These are phyloP conservation scores for Betula pendula DNA, from an alignment of 306 rosid species.

Conservation along the genomic window DNA sequence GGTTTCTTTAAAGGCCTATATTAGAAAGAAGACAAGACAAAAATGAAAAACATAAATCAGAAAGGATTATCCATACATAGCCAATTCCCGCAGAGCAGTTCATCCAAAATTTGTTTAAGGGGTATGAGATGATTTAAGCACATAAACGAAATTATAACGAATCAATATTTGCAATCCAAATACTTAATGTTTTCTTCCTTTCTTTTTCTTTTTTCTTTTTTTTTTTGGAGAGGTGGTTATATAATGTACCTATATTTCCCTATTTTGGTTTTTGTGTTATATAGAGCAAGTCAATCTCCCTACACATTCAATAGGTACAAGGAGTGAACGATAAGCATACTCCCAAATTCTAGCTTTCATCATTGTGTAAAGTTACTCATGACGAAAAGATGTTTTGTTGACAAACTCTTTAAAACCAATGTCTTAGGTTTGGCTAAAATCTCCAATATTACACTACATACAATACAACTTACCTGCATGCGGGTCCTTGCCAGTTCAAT, in stretches of 20 bases:
- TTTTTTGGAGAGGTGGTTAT: too few species aligned
- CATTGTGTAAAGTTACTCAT: neutral
- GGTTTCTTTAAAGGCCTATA: slow-evolving; percentile 67
- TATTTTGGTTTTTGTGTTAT: too few species aligned
- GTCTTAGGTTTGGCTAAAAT: neutral
- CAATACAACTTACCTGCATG: slow-evolving; percentile 67
- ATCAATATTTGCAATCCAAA: neutral
- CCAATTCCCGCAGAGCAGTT: neutral
- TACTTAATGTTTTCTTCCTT: neutral
- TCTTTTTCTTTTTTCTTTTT: too few species aligned
- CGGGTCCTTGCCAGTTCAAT: slow-evolving; percentile 94
- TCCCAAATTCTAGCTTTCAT: neutral
- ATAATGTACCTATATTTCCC: too few species aligned
- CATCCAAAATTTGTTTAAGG: neutral
- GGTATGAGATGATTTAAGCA: neutral
- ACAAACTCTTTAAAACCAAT: neutral
- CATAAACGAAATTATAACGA: neutral
- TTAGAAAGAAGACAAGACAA: neutral
- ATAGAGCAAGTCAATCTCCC: too few species aligned
- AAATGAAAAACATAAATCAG: slow-evolving; percentile 5
- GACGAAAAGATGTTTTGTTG: neutral
- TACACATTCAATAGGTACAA: too few species aligned
- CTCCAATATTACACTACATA: neutral
- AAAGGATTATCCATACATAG: neutral
- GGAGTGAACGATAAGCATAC: neutral